A percentile compares a stretch with the other conserved stretches of the same genome.
Conservation (phyloP, 805 yeast genomes). For the Ogataea parapolymorpha region DNA sequence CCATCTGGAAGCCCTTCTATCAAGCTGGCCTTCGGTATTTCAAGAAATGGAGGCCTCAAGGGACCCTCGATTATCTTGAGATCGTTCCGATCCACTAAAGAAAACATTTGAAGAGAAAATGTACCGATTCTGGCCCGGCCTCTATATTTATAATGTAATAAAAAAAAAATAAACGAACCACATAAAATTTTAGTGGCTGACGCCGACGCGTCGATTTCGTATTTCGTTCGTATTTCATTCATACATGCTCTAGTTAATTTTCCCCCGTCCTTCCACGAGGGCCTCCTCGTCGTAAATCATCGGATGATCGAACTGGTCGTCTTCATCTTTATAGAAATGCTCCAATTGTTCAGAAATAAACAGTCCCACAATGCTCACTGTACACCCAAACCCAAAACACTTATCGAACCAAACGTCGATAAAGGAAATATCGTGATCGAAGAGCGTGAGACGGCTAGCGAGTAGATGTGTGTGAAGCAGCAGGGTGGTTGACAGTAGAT, state of each 20-base stretch:
- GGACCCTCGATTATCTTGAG: slow-evolving; percentile 15
- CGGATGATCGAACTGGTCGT: slow-evolving; percentile 18
- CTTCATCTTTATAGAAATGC: slow-evolving; percentile 21
- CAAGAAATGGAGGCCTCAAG: slow-evolving; percentile 27
- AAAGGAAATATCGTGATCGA: slow-evolving; percentile 34
- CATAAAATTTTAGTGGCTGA: background rate
- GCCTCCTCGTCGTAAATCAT: slow-evolving; percentile 31
- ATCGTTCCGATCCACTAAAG: slow-evolving; percentile 23
- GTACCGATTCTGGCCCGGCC: slow-evolving; percentile 3
- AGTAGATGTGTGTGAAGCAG: slow-evolving; percentile 44
- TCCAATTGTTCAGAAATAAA: slow-evolving; percentile 26
- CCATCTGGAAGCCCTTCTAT: slow-evolving; percentile 69
- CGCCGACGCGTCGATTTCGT: slow-evolving; percentile 10
- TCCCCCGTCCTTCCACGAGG: slow-evolving; percentile 18
- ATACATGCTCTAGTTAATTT: slow-evolving; percentile 3
- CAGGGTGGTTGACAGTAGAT: slow-evolving; percentile 49
- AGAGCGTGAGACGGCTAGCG: slow-evolving; percentile 42
- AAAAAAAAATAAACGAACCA: slow-evolving; percentile 1
- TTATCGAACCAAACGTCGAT: slow-evolving; percentile 52
- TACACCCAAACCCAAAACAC: slow-evolving; percentile 44
- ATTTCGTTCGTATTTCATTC: background rate
- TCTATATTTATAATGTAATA: background rate
- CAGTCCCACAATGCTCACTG: slow-evolving; percentile 31
- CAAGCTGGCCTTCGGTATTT: slow-evolving; percentile 39
- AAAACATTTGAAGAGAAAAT: slow-evolving; percentile 1